Base-by-base conservation (phyloP, 1,284 basidiomycete genomes). In the Quambalaria eucalypti region DNA sequence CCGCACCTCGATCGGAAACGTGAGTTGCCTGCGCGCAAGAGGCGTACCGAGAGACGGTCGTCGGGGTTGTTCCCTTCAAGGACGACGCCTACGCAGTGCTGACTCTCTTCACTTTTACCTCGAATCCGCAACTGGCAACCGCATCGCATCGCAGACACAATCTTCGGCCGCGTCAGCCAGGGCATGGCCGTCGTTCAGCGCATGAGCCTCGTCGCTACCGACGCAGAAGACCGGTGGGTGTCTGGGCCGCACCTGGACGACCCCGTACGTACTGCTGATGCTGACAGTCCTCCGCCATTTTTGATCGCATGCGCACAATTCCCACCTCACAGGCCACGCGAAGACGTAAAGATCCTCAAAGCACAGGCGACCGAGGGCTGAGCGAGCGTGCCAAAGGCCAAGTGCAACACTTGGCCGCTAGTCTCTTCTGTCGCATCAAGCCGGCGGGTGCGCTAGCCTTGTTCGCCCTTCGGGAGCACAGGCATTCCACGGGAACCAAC, bases 1-100 rank as follows among this genome's bases (percentile, higher is more conserved):
- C 62, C 62, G 2, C 56, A 56, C 50, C 28, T 64, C 21, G 60
- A 64, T 50, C 54, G 60, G 28, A 62, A 62, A 42, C 62, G 36
- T 39, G 10, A 39, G 36, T 36, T 9, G n/a, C n/a, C n/a, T n/a
- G n/a, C n/a, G n/a, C n/a, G n/a, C 59, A 38, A 56, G 48, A 8
- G 44, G 51, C 29, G 55, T 59, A 42, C 51, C 51, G 9, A 30
- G 60, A 38, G 10, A 36, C 9, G 33, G 33, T 10, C 10, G 33
- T 36, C 33, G 33, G n/a, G 9, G 9, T n/a, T 36, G 9, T 36
- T 10, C 33, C n/a, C 9, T 36, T 9, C 9, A 36, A n/a, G 9
- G 10, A 36, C 9, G n/a, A 9, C 33, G 10, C 10, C 33, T 10
- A 9, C 33, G 9, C 9, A 10, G 10, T 36, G 10, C 33, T 36